Conservation (phyloP, 345 rosid species). For the Lenwebbia sp. region DNA sequence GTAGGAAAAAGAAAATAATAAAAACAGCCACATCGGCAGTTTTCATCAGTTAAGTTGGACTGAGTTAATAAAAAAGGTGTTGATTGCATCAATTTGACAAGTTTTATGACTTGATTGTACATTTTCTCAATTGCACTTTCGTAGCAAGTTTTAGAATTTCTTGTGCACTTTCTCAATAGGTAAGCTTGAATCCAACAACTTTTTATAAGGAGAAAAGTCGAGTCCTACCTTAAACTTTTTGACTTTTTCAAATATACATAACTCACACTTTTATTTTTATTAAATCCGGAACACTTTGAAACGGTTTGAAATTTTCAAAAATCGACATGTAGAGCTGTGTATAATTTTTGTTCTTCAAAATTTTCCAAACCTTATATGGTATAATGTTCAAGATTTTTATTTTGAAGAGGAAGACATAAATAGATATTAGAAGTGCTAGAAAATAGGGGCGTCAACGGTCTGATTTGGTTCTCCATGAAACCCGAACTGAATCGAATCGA, state of each 20-base stretch:
- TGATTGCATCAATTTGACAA: accelerated
- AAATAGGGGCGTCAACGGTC: neutral
- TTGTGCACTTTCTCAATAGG: neutral
- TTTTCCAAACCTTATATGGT: neutral
- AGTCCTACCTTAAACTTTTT: neutral
- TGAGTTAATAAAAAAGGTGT: accelerated
- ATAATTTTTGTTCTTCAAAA: neutral
- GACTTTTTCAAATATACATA: neutral
- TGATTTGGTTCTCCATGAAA: too few relatives aligned
- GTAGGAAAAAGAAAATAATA: neutral
- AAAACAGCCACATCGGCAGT: neutral
- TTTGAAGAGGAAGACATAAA: neutral
- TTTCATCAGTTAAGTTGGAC: neutral
- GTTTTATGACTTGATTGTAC: neutral
- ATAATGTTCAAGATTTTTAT: neutral
- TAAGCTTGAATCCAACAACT: neutral
- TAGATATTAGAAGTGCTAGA: neutral
- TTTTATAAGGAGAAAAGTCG: neutral
- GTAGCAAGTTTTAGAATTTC: neutral
- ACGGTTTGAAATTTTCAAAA: neutral
- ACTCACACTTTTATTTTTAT: too few relatives aligned
- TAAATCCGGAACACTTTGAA: neutral
- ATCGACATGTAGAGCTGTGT: neutral
- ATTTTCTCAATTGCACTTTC: neutral
- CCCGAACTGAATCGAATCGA: too few relatives aligned